Evolutionary conservation across 176 grass and related monocot genomes (phyloP).

Genomic region (Triticum aestivum): IWGSC_CS_RefSeq_v2.1 NC_057804.1:411316115-411316614

Average conservation of each 20-base stretch:
- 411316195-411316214: neutral
- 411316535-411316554: conserved; percentile 34
- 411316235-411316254: conserved; percentile 38
- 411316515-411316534: conserved; percentile 11
- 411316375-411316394: conserved; percentile 26
- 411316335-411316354: conserved; percentile 18
- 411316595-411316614: neutral
- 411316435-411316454: conserved; percentile 32
- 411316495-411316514: neutral
- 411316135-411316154: conserved; percentile 17
- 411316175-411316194: neutral
- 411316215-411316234: conserved; percentile 12
- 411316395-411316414: neutral
- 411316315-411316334: neutral
- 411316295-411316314: too few relatives aligned
- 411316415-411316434: neutral
- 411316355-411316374: neutral
- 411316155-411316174: neutral
- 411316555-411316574: conserved; percentile 33
- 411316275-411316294: neutral
- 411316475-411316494: neutral
- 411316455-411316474: neutral
- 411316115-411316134: conserved; percentile 21
- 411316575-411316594: conserved; percentile 20
- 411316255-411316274: neutral